A percentile compares a stretch with the other conserved stretches of the same genome.
Conservation (phyloP, 257 asterid species). For the Eustoma russellianum region DNA sequence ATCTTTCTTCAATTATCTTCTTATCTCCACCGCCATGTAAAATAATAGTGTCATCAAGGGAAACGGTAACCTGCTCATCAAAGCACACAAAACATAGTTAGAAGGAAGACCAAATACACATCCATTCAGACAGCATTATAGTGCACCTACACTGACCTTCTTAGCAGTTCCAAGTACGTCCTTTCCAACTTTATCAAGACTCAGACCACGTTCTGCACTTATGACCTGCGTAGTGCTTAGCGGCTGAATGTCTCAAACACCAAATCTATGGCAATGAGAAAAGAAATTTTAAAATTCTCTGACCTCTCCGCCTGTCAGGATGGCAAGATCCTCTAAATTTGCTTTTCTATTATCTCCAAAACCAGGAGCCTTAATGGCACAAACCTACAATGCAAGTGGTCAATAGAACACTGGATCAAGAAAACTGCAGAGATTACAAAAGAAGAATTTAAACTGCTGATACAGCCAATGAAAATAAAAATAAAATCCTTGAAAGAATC, state of each 20-base stretch:
- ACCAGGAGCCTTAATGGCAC: conserved; percentile 97
- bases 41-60: conserved; percentile 76
- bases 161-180: conserved; percentile 92
- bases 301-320: conserved; percentile 93
- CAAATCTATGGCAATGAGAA: not conserved
- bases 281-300: conserved; percentile 16
- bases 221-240: conserved; percentile 46
- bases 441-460: not conserved
- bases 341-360: conserved; percentile 87
- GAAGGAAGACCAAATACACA: conserved; percentile 4
- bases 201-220: conserved; percentile 59
- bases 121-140: conserved; percentile 4
- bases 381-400: conserved; percentile 41
- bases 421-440: not conserved
- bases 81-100: conserved; percentile 8
- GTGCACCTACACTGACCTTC: conserved; percentile 39
- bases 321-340: conserved; percentile 78
- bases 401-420: not conserved
- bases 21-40: conserved; percentile 87
- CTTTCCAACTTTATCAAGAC: conserved; percentile 56
- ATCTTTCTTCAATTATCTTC: conserved; percentile 84
- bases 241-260: conserved; percentile 9
- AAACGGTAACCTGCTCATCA: conserved; percentile 59
- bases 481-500: not conserved
- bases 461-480: not conserved